Base-by-base conservation (phyloP, 306 rosid species). In the Adenanthera pavonina region DNA sequence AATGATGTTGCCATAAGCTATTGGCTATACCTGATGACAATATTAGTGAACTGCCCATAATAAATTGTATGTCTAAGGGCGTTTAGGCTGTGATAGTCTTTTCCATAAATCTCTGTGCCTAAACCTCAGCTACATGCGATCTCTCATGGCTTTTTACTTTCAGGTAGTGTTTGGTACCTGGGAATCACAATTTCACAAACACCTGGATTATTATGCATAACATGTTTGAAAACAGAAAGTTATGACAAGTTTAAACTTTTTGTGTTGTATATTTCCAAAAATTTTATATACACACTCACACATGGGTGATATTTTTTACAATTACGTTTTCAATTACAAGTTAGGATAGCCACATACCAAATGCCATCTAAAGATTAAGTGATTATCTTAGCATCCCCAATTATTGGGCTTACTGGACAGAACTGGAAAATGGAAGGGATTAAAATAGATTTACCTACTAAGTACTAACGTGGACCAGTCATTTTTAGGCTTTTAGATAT, bases 141-240 rank as follows among this genome's bases (percentile, higher is more conserved):
- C 46, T 64, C 64, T 78, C n/a, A 2, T 74, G 61, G 36, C 71
- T 78, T 79, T 69, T 76, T 43, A 60, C 51, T 60, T 60, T 60
- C 40, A 20, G 38, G 38, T 10, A 60, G 17, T 11, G 38, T 60
- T 30, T 12, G 4, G 40, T 60, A 25, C 66, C 11, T 10, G 36
- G 38, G 66, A 60, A 25, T 60, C 15, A 3, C 30, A 60, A 33
- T 60, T 60, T 60, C 38, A 12, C 40, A 4, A 60, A 17, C 66
- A 60, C 40, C 17, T 1, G 40, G 6, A 60, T 25, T 60, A 11
- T 30, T 20, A 30, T 60, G 66, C 59, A 59, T 59, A 25, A 60
- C 40, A 60, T 60, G 66, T 60, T 20, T 60, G 66, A 60, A 60
- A 10, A 25, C 6, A n/a, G 7, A 9, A 33, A 20, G 1, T 15